Evolutionary conservation across 768 basidiomycete genomes (phyloP), one percentile per base, ranked within the genome.

Genomic region (Serendipita vermifera): DNA sequence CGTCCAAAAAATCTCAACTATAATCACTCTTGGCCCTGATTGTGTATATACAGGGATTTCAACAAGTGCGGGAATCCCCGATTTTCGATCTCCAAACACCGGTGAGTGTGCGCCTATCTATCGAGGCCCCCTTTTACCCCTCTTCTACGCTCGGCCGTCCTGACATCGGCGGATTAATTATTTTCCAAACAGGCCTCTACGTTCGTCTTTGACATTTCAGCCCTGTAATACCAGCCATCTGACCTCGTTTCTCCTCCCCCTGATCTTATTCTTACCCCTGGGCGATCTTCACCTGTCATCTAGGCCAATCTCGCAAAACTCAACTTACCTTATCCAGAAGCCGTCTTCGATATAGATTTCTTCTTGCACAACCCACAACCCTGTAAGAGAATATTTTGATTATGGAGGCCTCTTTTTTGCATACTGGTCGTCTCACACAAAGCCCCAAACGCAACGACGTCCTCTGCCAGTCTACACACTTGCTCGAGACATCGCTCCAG

Each of bases 401-500:
- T 35, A 41, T 22, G 11, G 36, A 11, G 36, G 11, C 36, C 36
- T n/a, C 17, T 11, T n/a, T n/a, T n/a, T 38, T 11, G 9, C 39
- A 41, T 41, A 6, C 39, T 6, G 17, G 39, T n/a, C 17, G 6
- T 20, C 39, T 26, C 27, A 38, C 36, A 38, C 36, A 38, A 11
- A 38, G 33, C 38, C 40, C 17, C 14, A 33, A 2, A n/a, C 11
- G 20, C 38, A 14, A 32, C 35, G 33, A 43, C 13, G 20, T 17
- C n/a, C 4, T 5, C 7, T 29, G 35, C 51, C 41, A 74, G 87
- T 97, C 67, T 97, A 92, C 68, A 85, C 83, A 0, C 81, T 99
- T 33, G 96, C 94, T 0, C 82, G 86, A 55, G 96, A 96, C 63
- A 78, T 98, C 3, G 91, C 90, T 66, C 94, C 96, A 3, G 91